Percentiles rank a stretch among this genome's conserved stretches.
Evolutionary conservation across 2,329 filamentous ascomycete species (phyloP).

Genomic region (Penicillium sp.): DNA sequence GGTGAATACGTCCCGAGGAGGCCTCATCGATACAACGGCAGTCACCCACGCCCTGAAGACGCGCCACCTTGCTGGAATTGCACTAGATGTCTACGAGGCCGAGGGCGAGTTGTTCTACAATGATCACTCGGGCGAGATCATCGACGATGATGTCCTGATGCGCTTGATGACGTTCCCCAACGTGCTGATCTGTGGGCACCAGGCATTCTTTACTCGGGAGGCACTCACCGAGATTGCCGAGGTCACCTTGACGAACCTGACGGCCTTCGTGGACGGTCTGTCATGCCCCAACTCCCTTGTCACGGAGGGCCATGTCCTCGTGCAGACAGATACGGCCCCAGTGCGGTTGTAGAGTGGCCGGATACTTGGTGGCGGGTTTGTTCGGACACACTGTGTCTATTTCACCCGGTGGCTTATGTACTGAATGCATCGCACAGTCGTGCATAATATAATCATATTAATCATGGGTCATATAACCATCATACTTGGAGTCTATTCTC

Average conservation of each 20-base stretch:
- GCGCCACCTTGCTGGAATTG: slow-evolving; percentile 61
- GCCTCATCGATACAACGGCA: slow-evolving; percentile 61
- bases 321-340: slow-evolving; percentile 25
- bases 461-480: not conserved
- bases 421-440: not conserved
- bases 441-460: not conserved
- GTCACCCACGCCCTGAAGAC: slow-evolving; percentile 63
- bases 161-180: slow-evolving; percentile 69
- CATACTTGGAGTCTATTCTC: no score
- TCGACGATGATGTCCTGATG: slow-evolving; percentile 67
- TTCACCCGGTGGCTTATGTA: no score
- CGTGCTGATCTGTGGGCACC: slow-evolving; percentile 66
- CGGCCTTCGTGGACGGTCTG: slow-evolving; percentile 28
- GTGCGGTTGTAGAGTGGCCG: slow-evolving; percentile 27
- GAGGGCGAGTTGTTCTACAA: slow-evolving; percentile 63
- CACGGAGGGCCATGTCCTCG: slow-evolving; percentile 29
- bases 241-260: slow-evolving; percentile 59
- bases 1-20: slow-evolving; percentile 67
- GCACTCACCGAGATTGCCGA: slow-evolving; percentile 65
- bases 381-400: no score
- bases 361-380: not conserved
- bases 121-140: slow-evolving; percentile 65
- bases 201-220: slow-evolving; percentile 69
- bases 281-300: slow-evolving; percentile 34
- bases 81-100: slow-evolving; percentile 68